Base-by-base conservation (phyloP, 306 rosid species). In the Cicer bijugum region DNA sequence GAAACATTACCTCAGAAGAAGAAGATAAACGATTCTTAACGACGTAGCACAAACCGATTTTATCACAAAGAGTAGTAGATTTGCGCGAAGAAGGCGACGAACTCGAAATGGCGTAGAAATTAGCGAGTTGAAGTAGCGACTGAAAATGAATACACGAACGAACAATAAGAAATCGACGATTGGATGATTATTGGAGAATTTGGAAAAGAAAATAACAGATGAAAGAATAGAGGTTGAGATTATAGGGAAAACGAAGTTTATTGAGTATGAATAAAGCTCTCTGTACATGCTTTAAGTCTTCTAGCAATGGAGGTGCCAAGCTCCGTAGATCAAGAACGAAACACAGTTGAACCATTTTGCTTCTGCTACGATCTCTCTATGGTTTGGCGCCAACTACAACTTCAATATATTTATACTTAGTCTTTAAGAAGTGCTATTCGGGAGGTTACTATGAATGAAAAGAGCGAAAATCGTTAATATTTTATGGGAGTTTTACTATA, bases 51-150 rank as follows among this genome's bases (percentile, higher is more conserved):
- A 90, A 79, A 23, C 91, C 89, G 67, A 88, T 84, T 82, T 84
- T 86, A 68, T 87, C 86, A 10, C 71, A 16, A 3, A 84, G 84
- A 68, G 82, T 19, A 16, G 67, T 51, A 8, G 86, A 82, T 77
- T 60, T 83, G 55, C 82, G 38, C 72, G 17, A 9, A 10, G 65
- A 42, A 40, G 79, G 74, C 58, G 78, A 76, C 47, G 86, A 64
- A 55, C 75, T 77, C 20, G 89, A 88, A 72, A 85, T 67, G 70
- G 93, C 82, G 38, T 85, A 91, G 78, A 86, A 85, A 81, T 91
- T 90, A 20, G 91, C 90, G 35, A 90, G 88, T 81, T 88, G 90
- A 82, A 90, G 87, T 80, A 90, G 74, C 5, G 90, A 85, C 96
- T 90, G 77, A 67, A n/a, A 75, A 76, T 72, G 69, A 58, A 80